phyloP scores from a whole-genome alignment of 495 filamentous ascomycete genomes.

The Evansstolkia leycettana region DNA sequence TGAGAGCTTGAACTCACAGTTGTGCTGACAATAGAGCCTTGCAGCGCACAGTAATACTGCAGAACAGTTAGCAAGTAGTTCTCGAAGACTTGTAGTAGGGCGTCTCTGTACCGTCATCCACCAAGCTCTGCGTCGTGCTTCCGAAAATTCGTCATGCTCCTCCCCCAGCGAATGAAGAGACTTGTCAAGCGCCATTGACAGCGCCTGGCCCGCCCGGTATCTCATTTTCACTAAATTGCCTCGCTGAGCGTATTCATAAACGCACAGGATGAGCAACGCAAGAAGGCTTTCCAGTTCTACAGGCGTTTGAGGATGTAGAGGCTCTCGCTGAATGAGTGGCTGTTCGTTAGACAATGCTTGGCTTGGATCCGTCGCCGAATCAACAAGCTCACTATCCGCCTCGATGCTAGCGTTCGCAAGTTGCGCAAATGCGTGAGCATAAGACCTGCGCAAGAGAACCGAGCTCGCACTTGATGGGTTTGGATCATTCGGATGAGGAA shows the following conservation, averaged over 20 bases:
- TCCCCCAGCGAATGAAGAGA: slow-evolving; percentile 33
- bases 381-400: slow-evolving; percentile 41
- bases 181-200: slow-evolving; percentile 40
- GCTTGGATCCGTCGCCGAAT: slow-evolving; percentile 39
- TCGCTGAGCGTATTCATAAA: slow-evolving; percentile 49
- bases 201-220: slow-evolving; percentile 43
- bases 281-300: slow-evolving; percentile 43
- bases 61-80: slow-evolving; percentile 5
- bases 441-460: slow-evolving; percentile 35
- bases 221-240: slow-evolving; percentile 52
- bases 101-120: slow-evolving; percentile 43
- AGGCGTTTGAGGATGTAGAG: slow-evolving; percentile 38
- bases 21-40: slow-evolving; percentile 48
- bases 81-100: not conserved
- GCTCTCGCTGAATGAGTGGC: slow-evolving; percentile 27
- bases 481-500: slow-evolving; percentile 40
- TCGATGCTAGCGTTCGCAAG: slow-evolving; percentile 41
- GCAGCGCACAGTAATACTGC: slow-evolving; percentile 46
- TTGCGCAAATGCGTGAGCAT: slow-evolving; percentile 43
- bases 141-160: slow-evolving; percentile 37
- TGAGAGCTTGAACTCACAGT: slow-evolving; percentile 26
- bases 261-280: slow-evolving; percentile 41
- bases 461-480: slow-evolving; percentile 33
- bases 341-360: slow-evolving; percentile 37
- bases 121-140: slow-evolving; percentile 45